These are phyloP conservation scores for Suillus brevipes DNA, from an alignment of 768 basidiomycete genomes.

Conservation along the genomic window DNA sequence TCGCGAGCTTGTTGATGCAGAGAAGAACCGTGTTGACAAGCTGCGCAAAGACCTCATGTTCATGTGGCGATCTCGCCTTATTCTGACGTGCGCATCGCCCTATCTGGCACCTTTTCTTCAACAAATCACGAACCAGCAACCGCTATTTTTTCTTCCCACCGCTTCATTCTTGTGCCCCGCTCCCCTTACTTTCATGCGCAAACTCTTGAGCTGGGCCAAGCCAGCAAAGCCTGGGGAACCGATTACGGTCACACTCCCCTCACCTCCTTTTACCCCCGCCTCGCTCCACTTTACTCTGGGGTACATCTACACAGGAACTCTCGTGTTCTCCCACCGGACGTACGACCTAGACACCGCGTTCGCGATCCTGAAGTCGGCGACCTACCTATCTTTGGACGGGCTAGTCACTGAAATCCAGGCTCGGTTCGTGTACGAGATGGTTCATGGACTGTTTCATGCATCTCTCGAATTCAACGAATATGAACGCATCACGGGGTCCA, in stretches of 20 bases:
- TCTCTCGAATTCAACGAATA: conserved; percentile 80
- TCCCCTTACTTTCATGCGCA: conserved; percentile 84
- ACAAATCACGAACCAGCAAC: conserved; percentile 67
- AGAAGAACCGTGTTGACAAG: conserved; percentile 71
- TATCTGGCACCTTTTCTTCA: conserved; percentile 68
- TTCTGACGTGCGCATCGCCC: conserved; percentile 83
- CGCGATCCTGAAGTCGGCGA: conserved; percentile 80
- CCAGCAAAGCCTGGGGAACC: conserved; percentile 43
- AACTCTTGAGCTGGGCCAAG: conserved; percentile 64
- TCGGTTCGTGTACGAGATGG: conserved; percentile 83
- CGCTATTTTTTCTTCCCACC: conserved; percentile 87
- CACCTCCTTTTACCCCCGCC: conserved; percentile 93
- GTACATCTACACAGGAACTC: conserved; percentile 93
- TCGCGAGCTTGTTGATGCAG: conserved; percentile 45
- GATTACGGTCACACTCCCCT: conserved; percentile 70
- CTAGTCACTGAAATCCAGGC: conserved; percentile 82
- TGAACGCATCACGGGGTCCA: conserved; percentile 68
- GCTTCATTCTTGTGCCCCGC: conserved; percentile 88
- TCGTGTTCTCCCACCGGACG: conserved; percentile 87
- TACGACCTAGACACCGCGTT: conserved; percentile 94
- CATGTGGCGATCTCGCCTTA: conserved; percentile 95
- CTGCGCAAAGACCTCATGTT: conserved; percentile 91
- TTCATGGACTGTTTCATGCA: conserved; percentile 86
- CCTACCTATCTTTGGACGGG: conserved; percentile 72
- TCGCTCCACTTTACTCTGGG: conserved; percentile 93